Conservation (phyloP, 2,329 filamentous ascomycete species). For the Dothidotthia symphoricarpi region DNA sequence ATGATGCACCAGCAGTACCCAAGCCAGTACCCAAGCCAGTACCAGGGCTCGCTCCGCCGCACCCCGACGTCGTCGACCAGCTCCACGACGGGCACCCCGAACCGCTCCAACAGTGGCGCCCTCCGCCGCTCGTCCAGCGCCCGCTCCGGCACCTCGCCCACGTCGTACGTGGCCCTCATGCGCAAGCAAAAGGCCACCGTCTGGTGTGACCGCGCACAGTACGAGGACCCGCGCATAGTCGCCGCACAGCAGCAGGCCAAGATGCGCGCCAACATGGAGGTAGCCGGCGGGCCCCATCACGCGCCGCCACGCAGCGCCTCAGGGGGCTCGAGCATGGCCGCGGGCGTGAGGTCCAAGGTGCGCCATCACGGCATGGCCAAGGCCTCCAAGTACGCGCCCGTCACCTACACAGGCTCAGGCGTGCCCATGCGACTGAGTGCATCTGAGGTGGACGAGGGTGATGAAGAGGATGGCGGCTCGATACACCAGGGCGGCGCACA, state of each 20-base stretch:
- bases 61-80: constrained; percentile 70
- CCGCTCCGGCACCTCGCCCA: constrained; percentile 63
- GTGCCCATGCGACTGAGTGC: constrained; percentile 90
- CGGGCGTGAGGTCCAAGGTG: constrained; percentile 75
- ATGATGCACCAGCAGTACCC: constrained; percentile 37
- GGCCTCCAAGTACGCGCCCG: constrained; percentile 74
- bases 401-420: constrained; percentile 71
- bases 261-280: constrained; percentile 79
- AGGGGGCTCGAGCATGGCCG: constrained; percentile 38
- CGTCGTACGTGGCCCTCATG: constrained; percentile 93
- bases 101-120: constrained; percentile 54
- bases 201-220: constrained; percentile 93
- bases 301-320: constrained; percentile 40
- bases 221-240: constrained; percentile 79
- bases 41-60: constrained; percentile 46
- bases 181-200: constrained; percentile 97
- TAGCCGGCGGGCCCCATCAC: constrained; percentile 60
- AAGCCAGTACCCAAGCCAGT: constrained; percentile 34
- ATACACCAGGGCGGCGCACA: constrained; percentile 51
- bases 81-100: constrained; percentile 53
- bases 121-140: constrained; percentile 75
- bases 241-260: constrained; percentile 86
- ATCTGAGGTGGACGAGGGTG: constrained; percentile 89
- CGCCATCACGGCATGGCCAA: constrained; percentile 80
- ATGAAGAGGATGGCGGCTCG: constrained; percentile 67